Percentiles rank a stretch among this genome's conserved stretches.
These are phyloP conservation scores for Aspergillus cejpii DNA, from an alignment of 2,329 filamentous ascomycete species.

Conservation along the genomic window DNA sequence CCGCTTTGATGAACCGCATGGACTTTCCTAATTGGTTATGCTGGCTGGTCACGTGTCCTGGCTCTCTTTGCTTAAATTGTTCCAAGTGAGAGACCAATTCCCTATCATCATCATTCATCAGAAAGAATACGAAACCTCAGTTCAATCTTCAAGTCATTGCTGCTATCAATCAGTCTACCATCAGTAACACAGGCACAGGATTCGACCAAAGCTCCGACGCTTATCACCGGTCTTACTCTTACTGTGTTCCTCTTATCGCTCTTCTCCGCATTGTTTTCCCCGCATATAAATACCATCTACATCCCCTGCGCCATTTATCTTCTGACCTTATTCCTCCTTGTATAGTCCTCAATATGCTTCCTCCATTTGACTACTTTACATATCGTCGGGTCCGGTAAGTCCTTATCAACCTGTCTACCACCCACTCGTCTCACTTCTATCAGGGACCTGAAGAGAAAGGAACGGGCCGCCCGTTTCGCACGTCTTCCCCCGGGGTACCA, in stretches of 20 bases:
- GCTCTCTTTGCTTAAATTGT: background rate
- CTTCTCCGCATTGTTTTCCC: conserved; percentile 17
- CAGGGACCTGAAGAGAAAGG: conserved; percentile 72
- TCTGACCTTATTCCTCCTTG: background rate
- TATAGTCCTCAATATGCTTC: conserved; percentile 37
- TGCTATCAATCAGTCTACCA: too few relatives aligned
- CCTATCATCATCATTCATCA: too few relatives aligned
- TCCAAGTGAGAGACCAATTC: too few relatives aligned
- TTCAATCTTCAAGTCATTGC: too few relatives aligned
- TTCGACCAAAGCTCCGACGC: conserved; percentile 3
- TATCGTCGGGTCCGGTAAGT: conserved; percentile 65
- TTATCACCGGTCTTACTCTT: conserved; percentile 23
- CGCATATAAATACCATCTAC: conserved; percentile 18
- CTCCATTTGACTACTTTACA: conserved; percentile 60
- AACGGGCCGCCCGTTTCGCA: conserved; percentile 64
- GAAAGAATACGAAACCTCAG: too few relatives aligned
- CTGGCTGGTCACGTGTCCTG: conserved; percentile 4
- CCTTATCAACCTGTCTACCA: conserved; percentile 2
- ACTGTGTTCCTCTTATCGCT: too few relatives aligned
- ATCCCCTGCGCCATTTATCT: conserved; percentile 1
- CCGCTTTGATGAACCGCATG: conserved; percentile 10
- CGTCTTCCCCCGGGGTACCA: conserved; percentile 61
- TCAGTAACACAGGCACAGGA: background rate
- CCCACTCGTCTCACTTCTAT: conserved; percentile 4
- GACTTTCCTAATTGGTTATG: conserved; percentile 16